Evolutionary conservation across 345 rosid genomes (phyloP).

Genomic region (Turritis glabra): DNA sequence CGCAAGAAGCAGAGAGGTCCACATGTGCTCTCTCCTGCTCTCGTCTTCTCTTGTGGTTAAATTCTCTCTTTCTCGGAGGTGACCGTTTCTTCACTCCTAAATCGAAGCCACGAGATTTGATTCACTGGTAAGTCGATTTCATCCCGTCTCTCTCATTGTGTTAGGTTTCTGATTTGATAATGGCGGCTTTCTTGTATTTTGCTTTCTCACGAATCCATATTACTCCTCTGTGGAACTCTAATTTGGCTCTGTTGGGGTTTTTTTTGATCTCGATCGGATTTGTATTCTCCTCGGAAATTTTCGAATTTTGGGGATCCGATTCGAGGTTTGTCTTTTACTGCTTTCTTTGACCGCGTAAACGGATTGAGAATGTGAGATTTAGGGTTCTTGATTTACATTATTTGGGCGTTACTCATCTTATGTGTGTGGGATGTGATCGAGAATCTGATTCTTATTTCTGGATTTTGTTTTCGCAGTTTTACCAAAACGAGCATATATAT

Average conservation of each 20-base stretch:
- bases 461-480: constrained; percentile 9
- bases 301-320: constrained; percentile 25
- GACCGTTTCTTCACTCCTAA: constrained; percentile 53
- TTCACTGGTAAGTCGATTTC: constrained; percentile 38
- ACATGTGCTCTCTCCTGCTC: constrained; percentile 36
- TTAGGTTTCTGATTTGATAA: not conserved
- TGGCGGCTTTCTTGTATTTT: not conserved
- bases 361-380: constrained; percentile 33
- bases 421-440: not conserved
- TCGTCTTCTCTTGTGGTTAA: constrained; percentile 21
- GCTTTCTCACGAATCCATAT: constrained; percentile 5
- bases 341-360: not conserved
- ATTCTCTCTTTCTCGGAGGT: constrained; percentile 37
- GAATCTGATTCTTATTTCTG: constrained; percentile 27
- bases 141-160: constrained; percentile 11
- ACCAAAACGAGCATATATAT: not conserved
- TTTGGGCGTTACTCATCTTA: constrained; percentile 12
- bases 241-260: not conserved
- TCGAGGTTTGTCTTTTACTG: not conserved
- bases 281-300: not conserved
- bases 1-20: constrained; percentile 28
- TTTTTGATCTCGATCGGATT: constrained; percentile 28
- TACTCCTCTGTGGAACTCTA: not conserved
- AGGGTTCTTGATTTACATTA: not conserved
- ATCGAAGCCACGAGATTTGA: constrained; percentile 39